phyloP scores from a whole-genome alignment of 1,284 basidiomycete genomes.

The Ceratobasidium sp. region DNA sequence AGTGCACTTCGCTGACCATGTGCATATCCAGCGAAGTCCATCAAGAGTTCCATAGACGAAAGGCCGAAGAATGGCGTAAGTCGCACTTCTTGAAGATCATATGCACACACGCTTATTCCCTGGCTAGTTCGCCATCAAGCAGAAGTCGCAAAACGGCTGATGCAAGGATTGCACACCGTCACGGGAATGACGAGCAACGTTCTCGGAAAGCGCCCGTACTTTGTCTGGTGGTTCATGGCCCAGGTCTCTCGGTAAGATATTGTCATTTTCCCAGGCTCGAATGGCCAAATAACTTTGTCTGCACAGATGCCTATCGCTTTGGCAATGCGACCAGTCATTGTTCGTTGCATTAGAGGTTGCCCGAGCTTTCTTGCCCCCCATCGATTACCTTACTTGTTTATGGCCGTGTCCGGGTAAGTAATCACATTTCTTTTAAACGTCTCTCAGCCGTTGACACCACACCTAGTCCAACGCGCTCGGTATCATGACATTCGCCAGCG shows the following conservation, averaged over 20 bases:
- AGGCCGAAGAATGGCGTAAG: constrained; percentile 78
- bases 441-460: not conserved
- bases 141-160: constrained; percentile 64
- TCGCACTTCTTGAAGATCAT: constrained; percentile 41
- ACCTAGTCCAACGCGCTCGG: constrained; percentile 60
- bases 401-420: constrained; percentile 73
- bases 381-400: constrained; percentile 68
- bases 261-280: not conserved
- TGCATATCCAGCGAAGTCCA: constrained; percentile 56
- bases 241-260: constrained; percentile 66
- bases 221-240: constrained; percentile 79
- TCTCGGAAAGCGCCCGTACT: constrained; percentile 67
- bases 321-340: constrained; percentile 66
- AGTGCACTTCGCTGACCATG: not conserved
- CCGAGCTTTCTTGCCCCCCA: constrained; percentile 64
- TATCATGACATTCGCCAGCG: constrained; percentile 59
- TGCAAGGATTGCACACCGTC: constrained; percentile 65
- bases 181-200: constrained; percentile 66
- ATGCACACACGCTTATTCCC: not conserved
- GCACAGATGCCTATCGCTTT: constrained; percentile 65
- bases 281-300: constrained; percentile 30
- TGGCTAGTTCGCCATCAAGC: constrained; percentile 67
- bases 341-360: constrained; percentile 70
- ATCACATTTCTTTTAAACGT: not conserved
- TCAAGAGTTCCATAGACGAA: constrained; percentile 64